Evolutionary conservation across 164 flowering plant species (phyloP).

Genomic region (Kingdonia uniflora): DNA sequence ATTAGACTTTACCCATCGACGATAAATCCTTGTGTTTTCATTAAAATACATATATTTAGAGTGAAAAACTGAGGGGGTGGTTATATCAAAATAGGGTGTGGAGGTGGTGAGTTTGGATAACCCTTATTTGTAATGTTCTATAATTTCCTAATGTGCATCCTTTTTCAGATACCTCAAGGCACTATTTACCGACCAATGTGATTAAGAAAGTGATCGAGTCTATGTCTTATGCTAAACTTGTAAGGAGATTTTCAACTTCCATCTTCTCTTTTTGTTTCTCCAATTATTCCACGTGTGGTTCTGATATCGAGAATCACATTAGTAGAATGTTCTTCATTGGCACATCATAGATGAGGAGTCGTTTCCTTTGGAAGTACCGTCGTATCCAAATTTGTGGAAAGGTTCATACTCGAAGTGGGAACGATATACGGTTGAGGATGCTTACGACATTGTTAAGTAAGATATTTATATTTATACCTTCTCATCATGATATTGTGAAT

Average conservation of each 20-base stretch:
- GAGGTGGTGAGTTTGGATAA: no score
- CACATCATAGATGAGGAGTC: slow-evolving; percentile 92
- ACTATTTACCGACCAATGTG: slow-evolving; percentile 61
- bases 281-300: slow-evolving; percentile 11
- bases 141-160: slow-evolving; percentile 5
- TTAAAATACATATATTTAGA: no score
- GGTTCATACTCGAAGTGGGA: slow-evolving; percentile 94
- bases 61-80: no score
- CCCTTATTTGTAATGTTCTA: no score
- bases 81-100: no score
- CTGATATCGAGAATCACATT: slow-evolving; percentile 35
- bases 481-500: no score
- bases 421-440: slow-evolving; percentile 88
- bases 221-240: slow-evolving; percentile 97
- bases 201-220: slow-evolving; percentile 88
- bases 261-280: slow-evolving; percentile 4
- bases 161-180: slow-evolving; percentile 88
- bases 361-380: slow-evolving; percentile 82
- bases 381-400: slow-evolving; percentile 85
- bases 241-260: slow-evolving; percentile 27
- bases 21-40: background rate
- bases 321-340: slow-evolving; percentile 99
- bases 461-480: no score
- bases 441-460: slow-evolving; percentile 80
- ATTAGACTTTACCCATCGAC: background rate